Evolutionary conservation across 345 rosid genomes (phyloP), one percentile per base, ranked within the genome.

Genomic region (Nephelium lappaceum): DNA sequence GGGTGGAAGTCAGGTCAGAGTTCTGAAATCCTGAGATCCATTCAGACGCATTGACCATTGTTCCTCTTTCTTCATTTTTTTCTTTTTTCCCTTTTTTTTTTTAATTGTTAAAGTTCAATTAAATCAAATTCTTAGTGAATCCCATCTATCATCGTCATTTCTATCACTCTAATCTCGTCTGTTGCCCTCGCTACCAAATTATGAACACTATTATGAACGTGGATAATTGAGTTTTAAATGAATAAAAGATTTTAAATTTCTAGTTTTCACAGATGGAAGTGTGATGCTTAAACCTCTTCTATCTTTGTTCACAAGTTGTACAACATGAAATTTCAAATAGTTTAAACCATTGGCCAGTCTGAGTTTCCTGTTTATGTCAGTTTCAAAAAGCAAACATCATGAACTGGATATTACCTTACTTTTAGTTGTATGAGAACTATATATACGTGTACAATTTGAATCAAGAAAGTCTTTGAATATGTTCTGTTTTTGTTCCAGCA

Each of bases 401-500:
- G 66, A 45, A 25, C 70, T 43, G 25, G n/a, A 7, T 31, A n/a
- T 49, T 24, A 57, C 24, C 15, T 77, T 67, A 55, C 21, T 68
- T 7, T 47, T 64, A 74, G 25, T 66, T 58, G 41, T 58, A 47
- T 61, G 11, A 27, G 64, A 60, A 1, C 64, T 60, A 60, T 60
- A 10, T 58, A 58, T 60, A 1, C 27, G 5, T 60, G 64, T 60
- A 42, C 62, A 58, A 18, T 78, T 76, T 69, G 24, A 73, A 36
- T 67, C 70, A 66, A 38, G 75, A 66, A 69, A 81, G 79, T 68
- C 41, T 73, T 38, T n/a, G 61, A 21, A 11, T 69, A 64, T 73
- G 31, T 74, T 25, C 45, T 58, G 82, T 82, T 72, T 60, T 74
- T 60, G 77, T 71, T 73, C 41, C 92, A 96, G 98, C 92, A 90